Evolutionary conservation across 2,329 filamentous ascomycete genomes (phyloP), one percentile per base, ranked within the genome.

Genomic region (Dactylellina haptotyla): DNA sequence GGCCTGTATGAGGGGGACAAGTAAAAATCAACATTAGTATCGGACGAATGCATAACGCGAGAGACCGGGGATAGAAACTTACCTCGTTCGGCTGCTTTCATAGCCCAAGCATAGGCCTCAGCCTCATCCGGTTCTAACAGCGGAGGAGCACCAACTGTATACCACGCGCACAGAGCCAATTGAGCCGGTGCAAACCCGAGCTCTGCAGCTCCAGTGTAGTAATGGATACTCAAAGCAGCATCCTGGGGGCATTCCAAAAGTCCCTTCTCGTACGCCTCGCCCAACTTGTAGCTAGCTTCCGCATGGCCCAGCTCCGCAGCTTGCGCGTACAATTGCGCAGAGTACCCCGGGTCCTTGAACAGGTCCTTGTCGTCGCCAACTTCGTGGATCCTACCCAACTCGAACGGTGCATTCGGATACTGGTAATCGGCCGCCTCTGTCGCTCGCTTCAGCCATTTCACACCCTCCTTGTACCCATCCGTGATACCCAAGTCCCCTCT

Each of bases 101-200:
- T 88, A 14, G 95, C 93, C 95, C 95, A 99, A 80, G 97, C 93
- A 79, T 96, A 98, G 8, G 95, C 95, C 81, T 99, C 95, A 77
- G 90, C 90, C 80, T 98, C 94, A 78, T 99, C 94, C 82, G 95
- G 97, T 73, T 97, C 93, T 20, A 99, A 83, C 12, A 98, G 88
- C 0, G 93, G 93, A 77, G 93, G 90, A 1, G 95, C 95, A 9
- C 95, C 95, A 41, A 98, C 90, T 85, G 98, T 90, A 81, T 98
- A 99, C 95, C 95, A 99, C 9, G 95, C 95, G 81, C 95, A 99
- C 6, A 99, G 84, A 3, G 94, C 94, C 93, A 99, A 97, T 93
- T 98, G 98, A 51, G 93, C 94, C 51, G 88, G 86, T 0, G 93
- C 85, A 79, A 97, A 90, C 0, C 92, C 92, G 48, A 86, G 85